Percentiles rank a stretch among this genome's conserved stretches.
These are phyloP conservation scores for Dictyostelium firmibasis DNA, from an alignment of 78 protist genomes.

Conservation along the genomic window DNA sequence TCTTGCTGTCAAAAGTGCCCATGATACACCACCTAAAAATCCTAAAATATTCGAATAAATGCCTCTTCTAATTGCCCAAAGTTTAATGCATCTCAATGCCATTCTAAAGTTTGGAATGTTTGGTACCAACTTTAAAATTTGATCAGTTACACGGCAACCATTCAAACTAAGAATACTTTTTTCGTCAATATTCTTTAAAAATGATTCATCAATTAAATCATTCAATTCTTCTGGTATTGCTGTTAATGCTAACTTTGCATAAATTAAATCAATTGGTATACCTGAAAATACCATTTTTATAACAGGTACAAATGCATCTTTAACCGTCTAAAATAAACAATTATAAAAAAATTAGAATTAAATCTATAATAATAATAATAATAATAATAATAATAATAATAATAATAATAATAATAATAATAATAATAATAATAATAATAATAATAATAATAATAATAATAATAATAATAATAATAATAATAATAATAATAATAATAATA, in stretches of 20 bases:
- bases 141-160: constrained; percentile 95
- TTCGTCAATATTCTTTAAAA: constrained; percentile 86
- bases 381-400: constrained; percentile 10
- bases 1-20: constrained; percentile 96
- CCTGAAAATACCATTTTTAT: constrained; percentile 93
- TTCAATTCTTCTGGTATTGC: constrained; percentile 86
- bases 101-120: constrained; percentile 86
- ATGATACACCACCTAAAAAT: constrained; percentile 97
- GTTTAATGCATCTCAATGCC: constrained; percentile 92
- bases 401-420: constrained; percentile 5
- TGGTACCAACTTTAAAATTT: constrained; percentile 94
- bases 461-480: not conserved
- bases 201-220: constrained; percentile 70
- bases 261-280: constrained; percentile 93
- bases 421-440: constrained; percentile 4
- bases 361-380: constrained; percentile 7
- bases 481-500: constrained; percentile 1
- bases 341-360: not conserved
- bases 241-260: constrained; percentile 82
- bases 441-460: constrained; percentile 26
- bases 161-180: constrained; percentile 77
- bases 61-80: constrained; percentile 97
- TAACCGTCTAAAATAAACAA: constrained; percentile 75
- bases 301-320: constrained; percentile 96
- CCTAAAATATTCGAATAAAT: constrained; percentile 95